These are phyloP conservation scores for Monilinia fructicola DNA, from an alignment of 2,329 filamentous ascomycete genomes.

Conservation along the genomic window DNA sequence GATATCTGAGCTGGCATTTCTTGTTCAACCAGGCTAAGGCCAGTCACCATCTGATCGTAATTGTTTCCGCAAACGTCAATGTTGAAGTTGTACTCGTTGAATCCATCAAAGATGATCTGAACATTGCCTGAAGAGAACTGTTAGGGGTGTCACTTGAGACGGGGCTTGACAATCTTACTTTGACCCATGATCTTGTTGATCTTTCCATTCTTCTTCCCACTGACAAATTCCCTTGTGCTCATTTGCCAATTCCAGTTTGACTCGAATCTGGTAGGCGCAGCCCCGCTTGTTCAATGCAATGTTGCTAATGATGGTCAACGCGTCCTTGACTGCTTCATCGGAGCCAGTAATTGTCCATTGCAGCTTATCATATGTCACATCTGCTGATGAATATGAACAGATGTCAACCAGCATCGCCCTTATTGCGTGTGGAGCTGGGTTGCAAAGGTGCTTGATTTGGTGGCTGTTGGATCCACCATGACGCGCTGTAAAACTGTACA, in stretches of 20 bases:
- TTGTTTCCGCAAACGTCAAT: conserved; percentile 92
- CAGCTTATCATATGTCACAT: conserved; percentile 91
- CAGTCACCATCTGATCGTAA: conserved; percentile 93
- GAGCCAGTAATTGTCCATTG: conserved; percentile 93
- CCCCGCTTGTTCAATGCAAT: conserved; percentile 84
- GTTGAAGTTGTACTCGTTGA: conserved; percentile 99
- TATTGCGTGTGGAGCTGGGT: conserved; percentile 50
- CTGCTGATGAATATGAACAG: conserved; percentile 92
- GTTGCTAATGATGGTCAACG: conserved; percentile 90
- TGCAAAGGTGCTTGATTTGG: conserved; percentile 50
- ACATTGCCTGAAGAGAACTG: conserved; percentile 60
- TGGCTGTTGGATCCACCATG: conserved; percentile 75
- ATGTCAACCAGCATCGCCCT: conserved; percentile 92
- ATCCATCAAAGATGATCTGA: conserved; percentile 97
- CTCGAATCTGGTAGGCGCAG: conserved; percentile 81
- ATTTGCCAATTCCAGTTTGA: conserved; percentile 98
- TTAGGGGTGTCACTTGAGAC: not conserved
- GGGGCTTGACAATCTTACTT: conserved; percentile 48
- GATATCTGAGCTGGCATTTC: conserved; percentile 99
- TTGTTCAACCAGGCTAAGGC: conserved; percentile 89
- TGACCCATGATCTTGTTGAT: conserved; percentile 99
- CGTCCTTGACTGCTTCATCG: conserved; percentile 92
- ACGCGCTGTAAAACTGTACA: conserved; percentile 95
- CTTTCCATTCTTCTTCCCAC: conserved; percentile 99
- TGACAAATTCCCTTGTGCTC: conserved; percentile 99